phyloP scores from a whole-genome alignment of 306 rosid species.

The Alnus glutinosa region DNA sequence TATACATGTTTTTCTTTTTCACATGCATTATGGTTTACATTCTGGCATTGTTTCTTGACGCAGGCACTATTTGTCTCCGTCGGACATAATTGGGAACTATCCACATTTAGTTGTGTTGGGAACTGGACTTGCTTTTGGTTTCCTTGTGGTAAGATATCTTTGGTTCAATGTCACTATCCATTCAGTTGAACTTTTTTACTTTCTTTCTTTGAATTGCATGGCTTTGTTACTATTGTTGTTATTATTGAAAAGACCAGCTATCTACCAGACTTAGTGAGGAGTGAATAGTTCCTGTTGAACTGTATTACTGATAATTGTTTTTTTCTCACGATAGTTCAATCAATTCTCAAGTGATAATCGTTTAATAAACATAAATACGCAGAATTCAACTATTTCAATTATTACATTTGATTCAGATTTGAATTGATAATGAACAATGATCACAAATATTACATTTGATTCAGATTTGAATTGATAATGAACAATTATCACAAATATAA shows the following conservation, averaged over 20 bases:
- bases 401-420: too few species aligned
- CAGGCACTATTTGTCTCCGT: slow-evolving; percentile 91
- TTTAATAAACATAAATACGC: too few species aligned
- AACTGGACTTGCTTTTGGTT: slow-evolving; percentile 91
- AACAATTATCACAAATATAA: too few species aligned
- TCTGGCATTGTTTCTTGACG: slow-evolving; percentile 18
- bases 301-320: too few species aligned
- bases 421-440: too few species aligned
- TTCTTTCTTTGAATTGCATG: slow-evolving; percentile 4
- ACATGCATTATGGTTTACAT: slow-evolving; percentile 13
- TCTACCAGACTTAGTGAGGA: too few species aligned
- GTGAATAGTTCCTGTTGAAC: too few species aligned
- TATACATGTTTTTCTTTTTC: slow-evolving; percentile 10
- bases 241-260: neutral
- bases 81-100: slow-evolving; percentile 61
- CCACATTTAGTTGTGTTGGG: slow-evolving; percentile 83
- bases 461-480: too few species aligned
- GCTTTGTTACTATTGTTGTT: slow-evolving; percentile 4
- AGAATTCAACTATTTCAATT: too few species aligned
- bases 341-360: too few species aligned
- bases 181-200: slow-evolving; percentile 12
- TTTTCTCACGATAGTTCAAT: too few species aligned
- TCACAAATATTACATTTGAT: too few species aligned
- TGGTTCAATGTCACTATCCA: slow-evolving; percentile 16
- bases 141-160: slow-evolving; percentile 66